These are phyloP conservation scores for Crucihimalaya himalaica DNA, from an alignment of 345 rosid species.

Conservation along the genomic window DNA sequence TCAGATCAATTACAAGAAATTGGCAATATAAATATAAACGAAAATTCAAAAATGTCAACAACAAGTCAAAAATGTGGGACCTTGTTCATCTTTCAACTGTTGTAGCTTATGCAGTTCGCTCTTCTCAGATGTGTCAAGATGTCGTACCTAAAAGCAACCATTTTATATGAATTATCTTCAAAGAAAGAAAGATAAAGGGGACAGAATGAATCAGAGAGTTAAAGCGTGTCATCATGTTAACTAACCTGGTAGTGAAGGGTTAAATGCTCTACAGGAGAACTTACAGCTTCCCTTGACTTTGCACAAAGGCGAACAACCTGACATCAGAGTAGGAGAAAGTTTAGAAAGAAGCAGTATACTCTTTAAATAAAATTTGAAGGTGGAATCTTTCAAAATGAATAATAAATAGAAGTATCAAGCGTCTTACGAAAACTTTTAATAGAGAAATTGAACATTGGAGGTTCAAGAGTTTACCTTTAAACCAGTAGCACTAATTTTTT, in stretches of 20 bases:
- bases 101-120: conserved; percentile 98
- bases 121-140: conserved; percentile 99
- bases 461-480: conserved; percentile 63
- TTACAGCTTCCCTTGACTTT: conserved; percentile 98
- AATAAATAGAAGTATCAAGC: conserved; percentile 6
- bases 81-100: conserved; percentile 99
- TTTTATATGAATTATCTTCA: conserved; percentile 1
- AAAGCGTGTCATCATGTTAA: neutral
- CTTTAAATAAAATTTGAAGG: conserved; percentile 8
- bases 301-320: conserved; percentile 99
- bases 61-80: conserved; percentile 40
- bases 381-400: conserved; percentile 18
- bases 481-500: conserved; percentile 98
- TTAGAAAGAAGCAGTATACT: neutral
- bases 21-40: conserved; percentile 17
- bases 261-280: conserved; percentile 98
- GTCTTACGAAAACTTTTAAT: neutral
- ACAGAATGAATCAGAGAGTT: conserved; percentile 13
- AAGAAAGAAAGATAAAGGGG: conserved; percentile 7
- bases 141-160: conserved; percentile 71
- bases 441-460: neutral
- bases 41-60: conserved; percentile 2
- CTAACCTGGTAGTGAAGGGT: conserved; percentile 99
- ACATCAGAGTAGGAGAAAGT: conserved; percentile 15
- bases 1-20: neutral